A percentile compares a stretch with the other conserved stretches of the same genome.
These are phyloP conservation scores for Malus sieversii DNA, from an alignment of 306 rosid genomes.

Conservation along the genomic window DNA sequence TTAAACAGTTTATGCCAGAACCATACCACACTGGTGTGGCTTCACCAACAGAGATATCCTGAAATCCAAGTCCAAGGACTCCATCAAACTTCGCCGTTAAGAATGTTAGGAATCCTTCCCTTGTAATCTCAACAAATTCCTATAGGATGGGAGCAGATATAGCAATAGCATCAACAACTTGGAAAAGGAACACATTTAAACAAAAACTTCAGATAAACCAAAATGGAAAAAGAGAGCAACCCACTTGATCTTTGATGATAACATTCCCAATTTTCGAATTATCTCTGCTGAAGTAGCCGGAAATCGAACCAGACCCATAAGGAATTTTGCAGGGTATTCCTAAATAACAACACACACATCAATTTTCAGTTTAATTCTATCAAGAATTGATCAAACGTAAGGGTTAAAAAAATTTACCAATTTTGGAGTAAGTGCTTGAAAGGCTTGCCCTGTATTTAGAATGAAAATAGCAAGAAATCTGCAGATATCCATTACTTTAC, in stretches of 20 bases:
- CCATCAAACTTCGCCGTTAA: slow-evolving; percentile 35
- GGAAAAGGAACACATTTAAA: background rate
- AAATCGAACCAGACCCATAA: slow-evolving; percentile 33
- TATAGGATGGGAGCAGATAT: slow-evolving; percentile 15
- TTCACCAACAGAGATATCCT: slow-evolving; percentile 28
- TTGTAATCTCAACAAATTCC: slow-evolving; percentile 42
- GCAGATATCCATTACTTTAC: slow-evolving; percentile 26
- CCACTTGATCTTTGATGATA: slow-evolving; percentile 35
- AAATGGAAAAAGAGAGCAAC: background rate
- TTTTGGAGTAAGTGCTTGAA: slow-evolving; percentile 38
- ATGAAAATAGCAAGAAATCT: slow-evolving; percentile 65
- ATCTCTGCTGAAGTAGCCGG: slow-evolving; percentile 46
- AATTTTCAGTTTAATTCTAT: background rate
- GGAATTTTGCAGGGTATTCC: slow-evolving; percentile 48
- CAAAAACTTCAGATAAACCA: background rate
- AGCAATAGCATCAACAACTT: background rate
- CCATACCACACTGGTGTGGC: slow-evolving; percentile 42
- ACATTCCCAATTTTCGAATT: slow-evolving; percentile 33
- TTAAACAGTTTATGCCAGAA: background rate
- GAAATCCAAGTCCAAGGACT: slow-evolving; percentile 49
- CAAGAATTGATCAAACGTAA: background rate
- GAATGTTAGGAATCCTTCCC: slow-evolving; percentile 31
- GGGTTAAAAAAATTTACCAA: slow-evolving; percentile 24
- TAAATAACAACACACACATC: background rate
- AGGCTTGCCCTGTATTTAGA: slow-evolving; percentile 52